phyloP scores from a whole-genome alignment of 2,329 filamentous ascomycete species.

The Laburnicola sp. region DNA sequence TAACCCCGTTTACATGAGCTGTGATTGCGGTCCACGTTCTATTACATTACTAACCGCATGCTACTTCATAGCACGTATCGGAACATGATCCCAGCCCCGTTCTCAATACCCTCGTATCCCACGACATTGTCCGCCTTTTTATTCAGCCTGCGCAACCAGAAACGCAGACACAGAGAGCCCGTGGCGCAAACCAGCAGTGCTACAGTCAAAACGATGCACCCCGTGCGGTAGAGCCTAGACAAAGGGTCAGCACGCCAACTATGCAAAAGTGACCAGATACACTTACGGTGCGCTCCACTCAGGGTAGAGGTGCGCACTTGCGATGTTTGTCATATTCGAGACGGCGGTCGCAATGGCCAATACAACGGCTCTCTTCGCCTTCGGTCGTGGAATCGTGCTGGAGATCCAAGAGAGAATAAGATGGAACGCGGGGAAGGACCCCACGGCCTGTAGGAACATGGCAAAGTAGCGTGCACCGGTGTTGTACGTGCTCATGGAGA shows the following conservation, averaged over 20 bases:
- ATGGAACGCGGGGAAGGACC: conserved; percentile 47
- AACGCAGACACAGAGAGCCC: conserved; percentile 18
- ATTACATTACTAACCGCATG: too few relatives aligned
- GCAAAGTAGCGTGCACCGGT: conserved; percentile 37
- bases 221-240: conserved; percentile 26
- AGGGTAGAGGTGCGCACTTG: conserved; percentile 32
- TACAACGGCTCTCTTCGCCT: conserved; percentile 48
- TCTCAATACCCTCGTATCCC: conserved; percentile 20
- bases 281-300: conserved; percentile 22
- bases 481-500: conserved; percentile 37
- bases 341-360: conserved; percentile 51
- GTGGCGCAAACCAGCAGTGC: conserved; percentile 20
- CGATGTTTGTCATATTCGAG: conserved; percentile 43
- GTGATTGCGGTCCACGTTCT: too few relatives aligned
- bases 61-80: conserved; percentile 16
- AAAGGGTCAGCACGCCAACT: fast-evolving
- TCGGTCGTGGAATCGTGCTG: conserved; percentile 47
- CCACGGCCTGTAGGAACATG: conserved; percentile 36
- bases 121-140: conserved; percentile 14
- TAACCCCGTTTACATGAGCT: too few relatives aligned
- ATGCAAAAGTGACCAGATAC: background rate
- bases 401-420: conserved; percentile 51
- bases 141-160: conserved; percentile 24
- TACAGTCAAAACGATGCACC: conserved; percentile 25
- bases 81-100: conserved; percentile 17